Conservation (phyloP, 164 flowering plant species). For the Macadamia tetraphylla region DNA sequence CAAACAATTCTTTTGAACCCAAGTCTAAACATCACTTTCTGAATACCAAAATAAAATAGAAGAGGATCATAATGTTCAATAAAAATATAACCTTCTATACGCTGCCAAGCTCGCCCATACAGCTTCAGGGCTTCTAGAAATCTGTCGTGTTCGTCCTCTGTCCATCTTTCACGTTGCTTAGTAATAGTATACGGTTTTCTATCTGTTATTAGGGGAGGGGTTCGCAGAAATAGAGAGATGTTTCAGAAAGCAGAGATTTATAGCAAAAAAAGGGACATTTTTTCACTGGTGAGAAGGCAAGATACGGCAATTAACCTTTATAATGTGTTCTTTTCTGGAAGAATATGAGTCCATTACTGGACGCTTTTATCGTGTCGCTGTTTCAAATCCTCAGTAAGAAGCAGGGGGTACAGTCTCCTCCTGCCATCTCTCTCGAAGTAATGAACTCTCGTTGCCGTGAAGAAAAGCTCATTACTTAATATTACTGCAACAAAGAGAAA, state of each 20-base stretch:
- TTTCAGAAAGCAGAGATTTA: neutral
- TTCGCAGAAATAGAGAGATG: neutral
- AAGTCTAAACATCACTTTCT: neutral
- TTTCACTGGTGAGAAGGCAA: neutral
- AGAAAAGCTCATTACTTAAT: constrained; percentile 10
- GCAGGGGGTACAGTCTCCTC: constrained; percentile 17
- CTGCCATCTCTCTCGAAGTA: constrained; percentile 21
- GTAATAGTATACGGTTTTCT: constrained; percentile 94
- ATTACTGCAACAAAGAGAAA: constrained; percentile 28
- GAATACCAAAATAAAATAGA: neutral
- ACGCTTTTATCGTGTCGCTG: constrained; percentile 22
- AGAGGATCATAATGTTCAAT: neutral
- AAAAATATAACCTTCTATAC: constrained; percentile 71
- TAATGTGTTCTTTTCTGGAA: constrained; percentile 49
- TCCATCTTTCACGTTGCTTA: constrained; percentile 95
- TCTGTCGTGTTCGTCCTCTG: constrained; percentile 90
- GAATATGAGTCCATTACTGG: constrained; percentile 43
- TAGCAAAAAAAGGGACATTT: neutral
- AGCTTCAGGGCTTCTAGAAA: constrained; percentile 91
- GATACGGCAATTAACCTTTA: constrained; percentile 36
- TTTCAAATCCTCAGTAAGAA: constrained; percentile 34
- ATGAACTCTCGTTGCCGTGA: constrained; percentile 14
- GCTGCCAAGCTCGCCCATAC: constrained; percentile 95
- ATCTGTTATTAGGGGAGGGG: constrained; percentile 32
- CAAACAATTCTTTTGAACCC: neutral